Evolutionary conservation across 495 filamentous ascomycete genomes (phyloP), one percentile per base, ranked within the genome.

Genomic region (Penicillium robsamsonii): DNA sequence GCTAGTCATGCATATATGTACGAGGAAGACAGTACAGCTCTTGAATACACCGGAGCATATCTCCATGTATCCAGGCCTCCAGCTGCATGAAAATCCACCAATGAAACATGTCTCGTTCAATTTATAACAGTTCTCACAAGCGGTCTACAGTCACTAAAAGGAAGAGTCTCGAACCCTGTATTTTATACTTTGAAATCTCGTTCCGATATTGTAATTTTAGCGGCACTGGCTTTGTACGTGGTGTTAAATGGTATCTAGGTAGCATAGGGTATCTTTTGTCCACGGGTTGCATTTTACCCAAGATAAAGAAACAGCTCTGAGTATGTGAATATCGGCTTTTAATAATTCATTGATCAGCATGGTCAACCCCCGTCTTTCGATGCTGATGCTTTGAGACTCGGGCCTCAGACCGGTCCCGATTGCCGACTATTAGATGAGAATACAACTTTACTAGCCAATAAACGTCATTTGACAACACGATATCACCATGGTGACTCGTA

Each of bases 211-310:
- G 20, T 9, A 27, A 35, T 17, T 13, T 22, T 20, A 46, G 17
- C 42, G 17, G n/a, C 52, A 33, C 31, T 54, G 44, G 38, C 30
- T 18, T 37, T 27, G 30, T 22, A 38, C 38, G 37, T 31, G 50
- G n/a, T 38, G 4, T 33, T 42, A 33, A n/a, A 46, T 35, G 7
- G 31, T 27, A 27, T 4, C 25, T 27, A 27, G 25, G 4, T 9
- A n/a, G 3, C 30, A 29, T 33, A 54, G 1, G 18, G 31, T 13
- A 38, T 10, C 4, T 13, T 25, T 18, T 37, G 15, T 27, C 4
- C 6, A 27, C 6, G 6, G 25, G 25, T 24, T 15, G 13, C 9
- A 52, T 40, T 4, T 6, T 2, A n/a, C 4, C 30, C 8, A 6
- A 38, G 15, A 8, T 18, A 38, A 17, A 37, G 17, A 13, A 46